A percentile compares a stretch with the other conserved stretches of the same genome.
Evolutionary conservation across 257 asterid genomes (phyloP).

Genomic region (Nicotiana knightiana): DNA sequence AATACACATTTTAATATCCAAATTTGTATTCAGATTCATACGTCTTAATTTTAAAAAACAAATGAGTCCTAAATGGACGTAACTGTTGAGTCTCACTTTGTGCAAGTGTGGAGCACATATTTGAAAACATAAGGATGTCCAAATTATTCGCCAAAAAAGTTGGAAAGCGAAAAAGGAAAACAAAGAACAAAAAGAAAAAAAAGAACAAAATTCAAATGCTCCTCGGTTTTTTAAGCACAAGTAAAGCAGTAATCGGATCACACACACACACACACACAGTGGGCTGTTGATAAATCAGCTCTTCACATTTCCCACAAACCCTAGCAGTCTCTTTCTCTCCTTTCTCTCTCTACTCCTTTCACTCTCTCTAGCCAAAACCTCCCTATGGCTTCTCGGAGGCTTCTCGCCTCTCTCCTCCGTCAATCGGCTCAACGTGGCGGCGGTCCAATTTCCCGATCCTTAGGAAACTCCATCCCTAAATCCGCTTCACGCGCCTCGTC

Average conservation of each 20-base stretch:
- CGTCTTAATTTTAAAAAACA: too few relatives aligned
- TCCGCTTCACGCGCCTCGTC: not conserved
- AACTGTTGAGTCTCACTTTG: too few relatives aligned
- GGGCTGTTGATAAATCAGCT: not conserved
- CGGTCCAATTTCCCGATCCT: constrained; percentile 16
- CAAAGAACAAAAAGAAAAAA: not conserved
- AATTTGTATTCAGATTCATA: too few relatives aligned
- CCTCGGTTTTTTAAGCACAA: not conserved
- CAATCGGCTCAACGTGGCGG: constrained; percentile 46
- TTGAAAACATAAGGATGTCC: not conserved
- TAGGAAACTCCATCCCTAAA: constrained; percentile 7
- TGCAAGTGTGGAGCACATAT: too few relatives aligned
- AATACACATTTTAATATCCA: too few relatives aligned
- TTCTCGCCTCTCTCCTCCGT: constrained; percentile 61
- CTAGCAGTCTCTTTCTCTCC: constrained; percentile 14
- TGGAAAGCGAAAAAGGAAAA: not conserved
- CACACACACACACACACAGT: not conserved
- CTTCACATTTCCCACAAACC: not conserved
- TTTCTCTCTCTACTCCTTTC: not conserved
- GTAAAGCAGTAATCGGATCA: not conserved
- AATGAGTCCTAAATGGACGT: too few relatives aligned
- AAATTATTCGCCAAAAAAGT: constrained; percentile 4
- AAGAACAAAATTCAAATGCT: not conserved
- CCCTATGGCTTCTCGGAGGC: constrained; percentile 84
- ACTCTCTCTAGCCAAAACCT: constrained; percentile 4